These are phyloP conservation scores for Apiospora aurea DNA, from an alignment of 2,329 filamentous ascomycete species.

Conservation along the genomic window DNA sequence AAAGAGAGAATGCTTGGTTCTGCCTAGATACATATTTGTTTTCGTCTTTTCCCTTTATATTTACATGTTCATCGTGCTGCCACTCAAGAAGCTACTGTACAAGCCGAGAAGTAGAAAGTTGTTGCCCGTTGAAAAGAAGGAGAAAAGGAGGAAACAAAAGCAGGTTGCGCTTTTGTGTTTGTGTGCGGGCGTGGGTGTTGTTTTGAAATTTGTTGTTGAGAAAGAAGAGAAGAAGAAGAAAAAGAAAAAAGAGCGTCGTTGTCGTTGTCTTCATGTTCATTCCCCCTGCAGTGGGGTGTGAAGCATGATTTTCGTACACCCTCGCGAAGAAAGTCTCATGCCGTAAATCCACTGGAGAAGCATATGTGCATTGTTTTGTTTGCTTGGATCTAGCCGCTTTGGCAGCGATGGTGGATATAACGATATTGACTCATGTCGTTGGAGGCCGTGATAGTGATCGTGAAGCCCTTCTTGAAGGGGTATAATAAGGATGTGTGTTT, in stretches of 20 bases:
- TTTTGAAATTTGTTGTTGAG: neutral
- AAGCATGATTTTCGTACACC: neutral
- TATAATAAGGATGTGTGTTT: neutral
- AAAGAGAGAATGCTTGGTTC: neutral
- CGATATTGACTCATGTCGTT: constrained; percentile 7
- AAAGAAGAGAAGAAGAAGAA: neutral
- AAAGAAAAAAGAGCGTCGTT: constrained; percentile 16
- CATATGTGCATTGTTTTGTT: neutral
- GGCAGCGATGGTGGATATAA: neutral
- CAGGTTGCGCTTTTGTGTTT: neutral
- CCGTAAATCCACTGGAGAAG: neutral
- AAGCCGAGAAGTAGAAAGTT: neutral
- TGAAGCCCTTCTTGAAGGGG: constrained; percentile 1
- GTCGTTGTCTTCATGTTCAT: neutral
- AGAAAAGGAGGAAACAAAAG: neutral
- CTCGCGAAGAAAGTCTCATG: constrained; percentile 7
- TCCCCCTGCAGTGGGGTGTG: constrained; percentile 9
- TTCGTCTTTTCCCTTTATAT: neutral
- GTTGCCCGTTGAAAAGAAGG: neutral
- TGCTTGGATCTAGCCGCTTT: neutral
- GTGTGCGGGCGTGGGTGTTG: neutral
- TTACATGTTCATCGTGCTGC: neutral
- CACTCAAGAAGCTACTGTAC: neutral
- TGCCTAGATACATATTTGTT: neutral
- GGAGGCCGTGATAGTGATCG: constrained; percentile 16